phyloP scores from a whole-genome alignment of 768 basidiomycete genomes.

The Amanita inopinata region DNA sequence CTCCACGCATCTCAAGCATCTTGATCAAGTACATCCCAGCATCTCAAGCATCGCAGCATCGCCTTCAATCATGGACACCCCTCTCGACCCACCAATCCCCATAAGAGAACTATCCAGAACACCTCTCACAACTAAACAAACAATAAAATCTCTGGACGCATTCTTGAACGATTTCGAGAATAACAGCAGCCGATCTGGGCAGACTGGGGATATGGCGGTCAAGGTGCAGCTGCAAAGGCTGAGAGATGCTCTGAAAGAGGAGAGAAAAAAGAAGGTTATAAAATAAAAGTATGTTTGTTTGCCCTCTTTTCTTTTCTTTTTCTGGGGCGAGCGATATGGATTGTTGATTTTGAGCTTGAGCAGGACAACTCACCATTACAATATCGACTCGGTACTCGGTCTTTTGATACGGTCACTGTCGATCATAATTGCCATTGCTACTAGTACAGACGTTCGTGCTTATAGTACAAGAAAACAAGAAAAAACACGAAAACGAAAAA shows the following conservation, averaged over 20 bases:
- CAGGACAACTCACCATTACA: too few relatives aligned
- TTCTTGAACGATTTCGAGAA: constrained; percentile 43
- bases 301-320: neutral
- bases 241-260: constrained; percentile 39
- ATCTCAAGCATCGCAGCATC: neutral
- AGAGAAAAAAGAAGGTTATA: constrained; percentile 21
- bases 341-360: too few relatives aligned
- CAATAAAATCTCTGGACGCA: constrained; percentile 29
- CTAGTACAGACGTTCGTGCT: too few relatives aligned
- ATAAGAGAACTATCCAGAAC: constrained; percentile 28
- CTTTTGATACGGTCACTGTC: too few relatives aligned
- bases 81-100: constrained; percentile 38
- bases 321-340: too few relatives aligned
- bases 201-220: constrained; percentile 44
- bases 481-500: too few relatives aligned
- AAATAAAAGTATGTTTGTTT: neutral
- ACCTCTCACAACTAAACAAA: constrained; percentile 28
- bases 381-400: too few relatives aligned
- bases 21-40: neutral
- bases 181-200: constrained; percentile 31
- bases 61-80: constrained; percentile 37
- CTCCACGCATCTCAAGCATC: too few relatives aligned
- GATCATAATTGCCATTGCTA: too few relatives aligned
- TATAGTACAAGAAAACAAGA: too few relatives aligned
- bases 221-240: constrained; percentile 54